Evolutionary conservation across 352 stramenopile genomes (phyloP), one percentile per base, ranked within the genome.

Genomic region (Phytophthora idaei): DNA sequence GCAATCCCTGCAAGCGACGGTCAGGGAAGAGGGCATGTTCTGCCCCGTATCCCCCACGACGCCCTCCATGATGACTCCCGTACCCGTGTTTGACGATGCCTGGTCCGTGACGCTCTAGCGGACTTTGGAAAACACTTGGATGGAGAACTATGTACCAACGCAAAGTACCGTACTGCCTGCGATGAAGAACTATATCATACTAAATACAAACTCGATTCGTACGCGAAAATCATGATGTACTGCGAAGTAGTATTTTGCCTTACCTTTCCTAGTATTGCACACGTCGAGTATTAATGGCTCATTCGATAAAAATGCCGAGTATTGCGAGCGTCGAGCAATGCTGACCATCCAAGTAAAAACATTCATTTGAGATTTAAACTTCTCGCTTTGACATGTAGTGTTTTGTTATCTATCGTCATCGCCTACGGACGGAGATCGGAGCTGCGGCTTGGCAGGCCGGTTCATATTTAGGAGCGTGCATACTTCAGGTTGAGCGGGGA

Each of bases 61-160:
- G 51, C 39, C 67, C 2, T 58, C 61, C 31, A 61, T 51, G 29
- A 47, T 62, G 53, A 6, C 42, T 0, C 7, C 47, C 1, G 31
- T 64, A 39, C 66, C 60, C 3, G 48, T 69, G 44, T 68, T 72
- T 17, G 42, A 73, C 41, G 53, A 62, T 27, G 15, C 57, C 17
- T 77, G 70, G 70, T 67, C 70, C 4, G 70, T 77, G 15, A 72
- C 61, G 56, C 65, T 77, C 15, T 77, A 39, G 37, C 45, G 52
- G 21, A 25, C 9, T 14, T 21, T 21, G 39, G 2, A 0, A 28
- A 4, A 44, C 29, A 69, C 29, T 49, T 48, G 29, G 28, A 64
- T 56, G 46, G 54, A 67, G 15, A 71, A 53, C 53, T 62, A 67
- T 73, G 60, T 71, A 71, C 62, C 14, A 75, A 62, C 55, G 45